Evolutionary conservation across 768 basidiomycete species (phyloP).

Genomic region (Vararia minispora): DNA sequence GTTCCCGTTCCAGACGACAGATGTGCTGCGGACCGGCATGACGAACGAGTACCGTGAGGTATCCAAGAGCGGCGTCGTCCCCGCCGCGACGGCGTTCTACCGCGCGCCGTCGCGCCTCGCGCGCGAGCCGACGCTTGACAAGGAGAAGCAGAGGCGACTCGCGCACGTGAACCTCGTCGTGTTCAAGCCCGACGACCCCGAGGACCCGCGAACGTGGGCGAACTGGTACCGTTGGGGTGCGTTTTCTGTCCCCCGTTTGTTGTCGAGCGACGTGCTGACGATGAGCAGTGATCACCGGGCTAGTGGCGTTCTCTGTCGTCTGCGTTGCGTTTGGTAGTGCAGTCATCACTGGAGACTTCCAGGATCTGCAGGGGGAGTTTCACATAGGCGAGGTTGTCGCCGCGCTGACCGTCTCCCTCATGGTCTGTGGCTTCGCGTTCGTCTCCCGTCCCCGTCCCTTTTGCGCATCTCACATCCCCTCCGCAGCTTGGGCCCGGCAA

Average conservation of each 20-base stretch:
- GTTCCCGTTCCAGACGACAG: constrained; percentile 22
- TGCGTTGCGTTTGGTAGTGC: constrained; percentile 26
- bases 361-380: constrained; percentile 22
- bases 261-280: not conserved
- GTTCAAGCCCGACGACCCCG: constrained; percentile 26
- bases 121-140: constrained; percentile 16
- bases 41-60: constrained; percentile 25
- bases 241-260: constrained; percentile 5
- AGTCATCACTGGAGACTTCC: constrained; percentile 27
- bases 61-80: constrained; percentile 20
- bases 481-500: constrained; percentile 13
- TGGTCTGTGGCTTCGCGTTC: constrained; percentile 26
- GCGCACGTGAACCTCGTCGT: constrained; percentile 25
- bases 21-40: constrained; percentile 18
- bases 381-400: constrained; percentile 22
- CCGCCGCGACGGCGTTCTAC: constrained; percentile 19
- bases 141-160: constrained; percentile 24
- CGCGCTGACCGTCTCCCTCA: constrained; percentile 25
- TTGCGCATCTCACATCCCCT: not conserved
- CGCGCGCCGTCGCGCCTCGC: constrained; percentile 19
- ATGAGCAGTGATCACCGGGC: constrained; percentile 19
- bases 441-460: constrained; percentile 22
- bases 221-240: constrained; percentile 23
- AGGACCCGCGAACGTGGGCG: constrained; percentile 29
- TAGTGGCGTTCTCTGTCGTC: constrained; percentile 23